Conservation (phyloP, 495 filamentous ascomycete species). For the Penicillium crystallinum region DNA sequence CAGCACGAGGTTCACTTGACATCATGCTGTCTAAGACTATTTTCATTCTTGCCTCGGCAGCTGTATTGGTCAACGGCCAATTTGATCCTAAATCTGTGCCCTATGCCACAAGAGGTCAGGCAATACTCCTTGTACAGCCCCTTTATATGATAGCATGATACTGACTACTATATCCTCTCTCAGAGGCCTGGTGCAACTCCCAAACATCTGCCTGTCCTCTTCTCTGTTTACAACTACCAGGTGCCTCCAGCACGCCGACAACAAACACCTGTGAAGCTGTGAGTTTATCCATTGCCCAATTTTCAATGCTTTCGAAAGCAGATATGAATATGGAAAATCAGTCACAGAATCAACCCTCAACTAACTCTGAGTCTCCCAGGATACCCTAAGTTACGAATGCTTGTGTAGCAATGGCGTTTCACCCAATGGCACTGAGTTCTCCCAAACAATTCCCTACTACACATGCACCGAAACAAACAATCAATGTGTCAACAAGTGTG, state of each 20-base stretch:
- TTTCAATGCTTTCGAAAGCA: too few species aligned
- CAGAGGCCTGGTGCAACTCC: conserved; percentile 64
- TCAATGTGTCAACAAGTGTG: conserved; percentile 63
- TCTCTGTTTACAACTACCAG: conserved; percentile 67
- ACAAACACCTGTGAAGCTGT: conserved; percentile 70
- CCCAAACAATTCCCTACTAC: conserved; percentile 81
- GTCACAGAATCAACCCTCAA: background rate
- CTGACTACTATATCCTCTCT: background rate
- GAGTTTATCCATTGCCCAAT: conserved; percentile 28
- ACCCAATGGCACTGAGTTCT: conserved; percentile 79
- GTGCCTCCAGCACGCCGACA: conserved; percentile 43
- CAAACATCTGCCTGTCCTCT: conserved; percentile 67
- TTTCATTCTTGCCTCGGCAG: conserved; percentile 26
- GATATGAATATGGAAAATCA: background rate
- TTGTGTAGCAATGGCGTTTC: conserved; percentile 65
- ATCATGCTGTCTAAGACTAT: conserved; percentile 28
- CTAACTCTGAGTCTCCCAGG: conserved; percentile 36
- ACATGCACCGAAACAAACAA: conserved; percentile 67
- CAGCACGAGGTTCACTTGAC: background rate
- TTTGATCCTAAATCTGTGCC: conserved; percentile 58
- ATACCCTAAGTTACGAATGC: conserved; percentile 64
- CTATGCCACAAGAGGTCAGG: conserved; percentile 41
- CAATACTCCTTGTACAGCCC: background rate
- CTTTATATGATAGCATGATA: conserved; percentile 8
- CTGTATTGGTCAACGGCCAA: conserved; percentile 39